phyloP scores from a whole-genome alignment of 129 eudicot genomes.

The Escallonia herrerae region DNA sequence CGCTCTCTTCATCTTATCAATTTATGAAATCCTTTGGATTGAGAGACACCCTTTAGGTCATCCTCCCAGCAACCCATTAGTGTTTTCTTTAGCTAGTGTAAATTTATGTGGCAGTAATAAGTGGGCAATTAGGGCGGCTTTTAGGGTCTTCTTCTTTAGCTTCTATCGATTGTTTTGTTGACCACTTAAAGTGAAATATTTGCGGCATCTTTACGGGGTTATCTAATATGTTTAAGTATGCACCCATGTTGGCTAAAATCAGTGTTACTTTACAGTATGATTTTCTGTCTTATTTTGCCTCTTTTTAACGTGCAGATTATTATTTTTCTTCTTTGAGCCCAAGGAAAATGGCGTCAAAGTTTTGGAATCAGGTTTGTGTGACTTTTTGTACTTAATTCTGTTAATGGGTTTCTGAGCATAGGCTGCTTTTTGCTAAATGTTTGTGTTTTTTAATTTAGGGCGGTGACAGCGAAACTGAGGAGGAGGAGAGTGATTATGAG shows the following conservation, averaged over 20 bases:
- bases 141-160: too few species aligned
- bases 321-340: not conserved
- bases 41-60: too few species aligned
- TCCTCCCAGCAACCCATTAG: too few species aligned
- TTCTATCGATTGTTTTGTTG: too few species aligned
- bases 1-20: too few species aligned
- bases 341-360: not conserved
- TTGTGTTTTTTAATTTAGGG: not conserved
- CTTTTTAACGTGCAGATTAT: not conserved
- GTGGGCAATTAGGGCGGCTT: too few species aligned
- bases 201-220: too few species aligned
- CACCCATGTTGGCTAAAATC: not conserved
- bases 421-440: not conserved
- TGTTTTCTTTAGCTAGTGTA: too few species aligned
- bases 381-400: not conserved
- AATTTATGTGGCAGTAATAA: too few species aligned
- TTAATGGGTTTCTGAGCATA: not conserved
- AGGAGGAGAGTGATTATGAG: constrained; percentile 64
- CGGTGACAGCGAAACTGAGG: constrained; percentile 76
- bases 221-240: too few species aligned
- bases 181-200: too few species aligned
- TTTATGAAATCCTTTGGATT: too few species aligned
- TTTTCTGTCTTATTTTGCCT: not conserved
- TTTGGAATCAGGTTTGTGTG: constrained; percentile 1
- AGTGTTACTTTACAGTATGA: not conserved